Percentiles rank a stretch among this genome's conserved stretches.
Conservation (phyloP, 2,329 filamentous ascomycete genomes). For the Trichocomaceae sp. region DNA sequence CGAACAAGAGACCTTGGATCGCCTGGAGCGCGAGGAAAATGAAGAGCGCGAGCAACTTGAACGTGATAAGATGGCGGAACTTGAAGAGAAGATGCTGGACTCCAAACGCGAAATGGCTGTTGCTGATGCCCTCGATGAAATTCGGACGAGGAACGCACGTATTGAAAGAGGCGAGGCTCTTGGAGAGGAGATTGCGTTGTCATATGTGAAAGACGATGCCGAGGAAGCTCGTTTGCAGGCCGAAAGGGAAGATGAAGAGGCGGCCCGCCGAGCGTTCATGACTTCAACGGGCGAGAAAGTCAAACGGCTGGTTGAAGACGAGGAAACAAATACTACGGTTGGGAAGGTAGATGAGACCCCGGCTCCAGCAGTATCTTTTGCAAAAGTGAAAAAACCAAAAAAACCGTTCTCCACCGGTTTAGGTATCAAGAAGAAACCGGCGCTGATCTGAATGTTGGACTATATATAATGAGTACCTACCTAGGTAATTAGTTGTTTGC, state of each 20-base stretch:
- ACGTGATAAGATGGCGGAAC: constrained; percentile 85
- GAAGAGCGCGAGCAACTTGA: constrained; percentile 61
- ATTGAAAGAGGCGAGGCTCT: constrained; percentile 70
- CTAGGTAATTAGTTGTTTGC: too few species aligned
- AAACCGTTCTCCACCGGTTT: constrained; percentile 68
- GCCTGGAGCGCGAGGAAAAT: constrained; percentile 69
- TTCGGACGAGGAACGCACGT: constrained; percentile 81
- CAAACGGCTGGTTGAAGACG: constrained; percentile 46
- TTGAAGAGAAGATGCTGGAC: constrained; percentile 89
- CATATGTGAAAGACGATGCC: constrained; percentile 53
- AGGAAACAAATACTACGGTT: constrained; percentile 23
- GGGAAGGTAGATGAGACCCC: constrained; percentile 22
- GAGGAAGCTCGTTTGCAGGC: constrained; percentile 56
- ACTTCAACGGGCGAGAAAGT: constrained; percentile 52
- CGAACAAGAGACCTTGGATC: constrained; percentile 77
- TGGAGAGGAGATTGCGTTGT: constrained; percentile 48
- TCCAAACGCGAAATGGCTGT: constrained; percentile 94
- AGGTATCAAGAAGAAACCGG: constrained; percentile 76
- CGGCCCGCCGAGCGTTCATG: constrained; percentile 70
- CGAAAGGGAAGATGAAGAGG: constrained; percentile 77
- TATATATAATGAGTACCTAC: not conserved
- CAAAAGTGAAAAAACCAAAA: constrained; percentile 75
- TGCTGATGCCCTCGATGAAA: constrained; percentile 91
- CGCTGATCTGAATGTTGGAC: not conserved
- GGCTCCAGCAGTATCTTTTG: constrained; percentile 57